These are phyloP conservation scores for Tuber microsphaerosporum DNA, from an alignment of 495 filamentous ascomycete genomes.

Conservation along the genomic window DNA sequence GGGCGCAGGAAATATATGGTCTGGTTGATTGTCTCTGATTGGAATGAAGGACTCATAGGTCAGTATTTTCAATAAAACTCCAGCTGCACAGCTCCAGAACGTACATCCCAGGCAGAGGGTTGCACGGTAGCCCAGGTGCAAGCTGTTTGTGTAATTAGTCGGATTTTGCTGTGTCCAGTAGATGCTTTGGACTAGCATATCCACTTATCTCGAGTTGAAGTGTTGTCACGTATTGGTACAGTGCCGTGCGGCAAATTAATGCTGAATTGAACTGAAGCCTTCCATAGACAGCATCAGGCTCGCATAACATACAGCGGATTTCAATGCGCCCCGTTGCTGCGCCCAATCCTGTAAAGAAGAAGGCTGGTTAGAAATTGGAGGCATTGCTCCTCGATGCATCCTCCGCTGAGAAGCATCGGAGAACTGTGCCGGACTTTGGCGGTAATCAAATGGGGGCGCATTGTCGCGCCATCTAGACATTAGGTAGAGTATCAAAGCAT, in stretches of 20 bases:
- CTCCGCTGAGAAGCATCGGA: constrained; percentile 1
- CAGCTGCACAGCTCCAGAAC: not conserved
- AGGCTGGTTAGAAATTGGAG: not conserved
- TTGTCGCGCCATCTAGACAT: not conserved
- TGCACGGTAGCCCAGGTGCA: not conserved
- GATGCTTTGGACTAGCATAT: not conserved
- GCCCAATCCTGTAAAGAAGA: not conserved
- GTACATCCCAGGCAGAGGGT: not conserved
- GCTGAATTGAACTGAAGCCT: not conserved
- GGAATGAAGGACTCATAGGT: not conserved
- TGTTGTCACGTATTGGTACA: not conserved
- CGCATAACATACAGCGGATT: not conserved
- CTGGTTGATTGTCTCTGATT: not conserved
- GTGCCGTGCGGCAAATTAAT: not conserved
- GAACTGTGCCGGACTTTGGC: not conserved
- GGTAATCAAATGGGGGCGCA: not conserved
- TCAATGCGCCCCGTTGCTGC: not conserved
- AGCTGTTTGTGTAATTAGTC: not conserved
- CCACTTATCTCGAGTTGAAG: not conserved
- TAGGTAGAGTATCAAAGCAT: not conserved
- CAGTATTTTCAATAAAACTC: not conserved
- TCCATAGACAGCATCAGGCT: not conserved
- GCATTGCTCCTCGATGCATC: not conserved
- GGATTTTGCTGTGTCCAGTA: not conserved
- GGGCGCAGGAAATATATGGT: not conserved